Percentiles rank a stretch among this genome's conserved stretches.
Evolutionary conservation across 805 yeast genomes (phyloP).

Genomic region (Lipomyces lipofer): DNA sequence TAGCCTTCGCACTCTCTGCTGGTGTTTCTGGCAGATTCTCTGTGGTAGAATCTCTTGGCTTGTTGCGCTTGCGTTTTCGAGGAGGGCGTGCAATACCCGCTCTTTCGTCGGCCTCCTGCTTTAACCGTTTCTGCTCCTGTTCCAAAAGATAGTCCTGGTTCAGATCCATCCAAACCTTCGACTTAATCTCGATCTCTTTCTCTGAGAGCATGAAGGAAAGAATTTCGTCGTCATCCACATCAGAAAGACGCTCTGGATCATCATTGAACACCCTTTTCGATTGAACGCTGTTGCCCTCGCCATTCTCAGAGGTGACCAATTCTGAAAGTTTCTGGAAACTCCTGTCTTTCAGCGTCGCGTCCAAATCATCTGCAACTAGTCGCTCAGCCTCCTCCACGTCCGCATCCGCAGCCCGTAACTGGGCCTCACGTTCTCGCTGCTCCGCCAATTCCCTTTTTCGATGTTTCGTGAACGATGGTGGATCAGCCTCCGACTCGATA

Average conservation of each 20-base stretch:
- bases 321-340: conserved; percentile 32
- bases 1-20: conserved; percentile 74
- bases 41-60: conserved; percentile 32
- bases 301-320: background rate
- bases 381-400: conserved; percentile 36
- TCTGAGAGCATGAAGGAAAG: conserved; percentile 59
- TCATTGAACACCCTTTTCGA: conserved; percentile 43
- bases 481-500: conserved; percentile 55
- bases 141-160: conserved; percentile 83
- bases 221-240: conserved; percentile 82
- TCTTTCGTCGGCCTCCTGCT: conserved; percentile 80
- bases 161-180: conserved; percentile 83
- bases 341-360: conserved; percentile 34
- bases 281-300: background rate
- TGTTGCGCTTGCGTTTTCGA: conserved; percentile 42
- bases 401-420: conserved; percentile 3
- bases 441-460: conserved; percentile 46
- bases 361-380: conserved; percentile 35
- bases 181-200: conserved; percentile 63
- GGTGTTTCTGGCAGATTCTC: conserved; percentile 55
- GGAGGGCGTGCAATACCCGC: conserved; percentile 69
- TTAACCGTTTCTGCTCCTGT: conserved; percentile 80
- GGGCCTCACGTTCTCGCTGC: conserved; percentile 32
- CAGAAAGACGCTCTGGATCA: conserved; percentile 63
- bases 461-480: conserved; percentile 78